Base-by-base conservation (phyloP, 148 eudicot genomes). In the Nepenthes gracilis region DNA sequence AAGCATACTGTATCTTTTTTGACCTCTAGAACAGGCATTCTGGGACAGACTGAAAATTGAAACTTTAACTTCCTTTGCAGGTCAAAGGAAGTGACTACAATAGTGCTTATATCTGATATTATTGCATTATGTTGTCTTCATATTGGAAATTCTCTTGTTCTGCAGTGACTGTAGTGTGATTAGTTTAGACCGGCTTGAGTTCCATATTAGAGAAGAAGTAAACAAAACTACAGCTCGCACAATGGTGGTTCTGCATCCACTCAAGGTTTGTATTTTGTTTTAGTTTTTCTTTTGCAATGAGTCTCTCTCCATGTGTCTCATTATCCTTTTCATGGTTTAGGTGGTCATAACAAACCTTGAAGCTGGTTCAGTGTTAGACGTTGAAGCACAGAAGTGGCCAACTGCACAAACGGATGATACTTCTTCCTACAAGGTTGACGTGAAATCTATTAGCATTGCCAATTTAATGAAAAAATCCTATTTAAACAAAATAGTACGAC, bases 351-450 rank as follows among this genome's bases (percentile, higher is more conserved):
- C 99, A 50, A 93, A 93, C 74, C 75, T 93, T 59, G 95, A 84
- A 54, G 81, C 81, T 53, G 83, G 83, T 47, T 65, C 76, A 56
- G 77, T 82, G 13, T 84, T 79, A 74, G 78, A 89, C 51, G 82
- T 86, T 65, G 87, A 89, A 82, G 99, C 96, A 6, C 89, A 84
- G 83, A 93, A 70, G 78, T 93, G 99, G 99, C 99, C 99, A 36
- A 89, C 88, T 71, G 92, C 96, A 71, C 95, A 58, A 64, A 54
- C 74, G 36, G 85, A 84, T 67, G 99, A 89, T 52, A 78, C 95
- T 57, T 81, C 95, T 35, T 61, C 69, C 35, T 89, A 93, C 75
- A 93, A 89, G 92, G 96, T 93, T 33, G 52, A 67, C 35, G 9
- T 54, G 15, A 35, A 33, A 55, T 35, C 50, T 56, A 23, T 23